phyloP scores from a whole-genome alignment of 345 rosid genomes.

The Salix viminalis region DNA sequence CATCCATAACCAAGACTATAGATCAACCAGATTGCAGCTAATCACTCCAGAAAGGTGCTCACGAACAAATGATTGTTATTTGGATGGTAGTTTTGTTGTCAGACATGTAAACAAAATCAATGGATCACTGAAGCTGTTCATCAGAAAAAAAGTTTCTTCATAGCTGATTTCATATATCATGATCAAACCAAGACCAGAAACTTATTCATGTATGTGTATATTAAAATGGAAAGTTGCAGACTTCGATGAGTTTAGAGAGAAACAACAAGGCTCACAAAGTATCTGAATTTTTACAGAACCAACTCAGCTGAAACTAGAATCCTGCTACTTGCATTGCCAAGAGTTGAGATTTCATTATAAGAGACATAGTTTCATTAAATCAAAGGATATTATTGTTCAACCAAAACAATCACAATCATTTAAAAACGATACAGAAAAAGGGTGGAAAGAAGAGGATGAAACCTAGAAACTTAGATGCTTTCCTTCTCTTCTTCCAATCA shows the following conservation, averaged over 20 bases:
- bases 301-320: background rate
- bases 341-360: background rate
- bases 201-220: no score
- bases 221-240: no score
- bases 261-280: background rate
- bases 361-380: background rate
- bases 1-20: background rate
- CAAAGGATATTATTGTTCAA: background rate
- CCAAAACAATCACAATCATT: background rate
- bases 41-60: background rate
- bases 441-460: background rate
- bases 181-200: background rate
- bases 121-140: background rate
- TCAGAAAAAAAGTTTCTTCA: background rate
- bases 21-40: background rate
- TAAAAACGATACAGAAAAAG: background rate
- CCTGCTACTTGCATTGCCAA: background rate
- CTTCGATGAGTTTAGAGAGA: background rate
- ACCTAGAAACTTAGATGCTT: background rate
- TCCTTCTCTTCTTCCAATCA: background rate
- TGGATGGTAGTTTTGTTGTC: background rate
- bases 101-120: background rate
- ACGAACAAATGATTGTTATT: background rate
- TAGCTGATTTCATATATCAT: background rate
- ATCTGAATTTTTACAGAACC: background rate